These are phyloP conservation scores for Globisporangium splendens DNA, from an alignment of 352 stramenopile species.

Conservation along the genomic window DNA sequence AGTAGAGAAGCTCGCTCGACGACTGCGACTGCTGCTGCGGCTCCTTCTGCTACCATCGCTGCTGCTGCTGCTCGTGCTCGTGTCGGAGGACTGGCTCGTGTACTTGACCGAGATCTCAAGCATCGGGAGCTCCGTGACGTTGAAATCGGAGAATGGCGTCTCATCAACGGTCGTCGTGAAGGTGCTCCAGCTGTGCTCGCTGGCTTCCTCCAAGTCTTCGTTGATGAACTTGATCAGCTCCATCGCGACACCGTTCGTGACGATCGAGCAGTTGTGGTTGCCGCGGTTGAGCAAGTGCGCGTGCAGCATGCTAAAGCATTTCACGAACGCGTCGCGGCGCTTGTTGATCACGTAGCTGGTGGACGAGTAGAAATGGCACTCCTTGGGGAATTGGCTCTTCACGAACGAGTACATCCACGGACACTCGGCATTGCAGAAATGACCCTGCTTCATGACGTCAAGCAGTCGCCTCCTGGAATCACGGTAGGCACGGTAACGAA, in stretches of 20 bases:
- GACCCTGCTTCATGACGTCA: slow-evolving; percentile 41
- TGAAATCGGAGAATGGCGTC: no score
- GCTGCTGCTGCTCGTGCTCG: no score
- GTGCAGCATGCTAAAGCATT: slow-evolving; percentile 29
- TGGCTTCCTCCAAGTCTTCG: neutral
- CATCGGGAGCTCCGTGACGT: neutral
- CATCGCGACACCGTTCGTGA: slow-evolving; percentile 25
- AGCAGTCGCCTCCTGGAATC: slow-evolving; percentile 43
- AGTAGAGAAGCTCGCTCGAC: no score
- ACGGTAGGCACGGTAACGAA: slow-evolving; percentile 40
- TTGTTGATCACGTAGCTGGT: slow-evolving; percentile 6
- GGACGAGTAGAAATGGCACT: slow-evolving; percentile 19
- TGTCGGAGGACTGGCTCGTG: no score
- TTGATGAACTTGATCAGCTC: slow-evolving; percentile 20
- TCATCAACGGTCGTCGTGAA: no score
- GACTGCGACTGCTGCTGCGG: no score
- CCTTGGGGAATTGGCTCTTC: slow-evolving; percentile 58
- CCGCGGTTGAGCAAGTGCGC: slow-evolving; percentile 27
- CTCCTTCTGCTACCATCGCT: no score
- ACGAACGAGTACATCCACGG: slow-evolving; percentile 62
- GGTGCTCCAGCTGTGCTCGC: no score
- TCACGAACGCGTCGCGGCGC: slow-evolving; percentile 20
- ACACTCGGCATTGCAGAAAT: slow-evolving; percentile 60
- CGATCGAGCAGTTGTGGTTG: slow-evolving; percentile 34
- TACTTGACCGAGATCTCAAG: neutral